phyloP scores from a whole-genome alignment of 331 rosid genomes.

The Saraca asoca region DNA sequence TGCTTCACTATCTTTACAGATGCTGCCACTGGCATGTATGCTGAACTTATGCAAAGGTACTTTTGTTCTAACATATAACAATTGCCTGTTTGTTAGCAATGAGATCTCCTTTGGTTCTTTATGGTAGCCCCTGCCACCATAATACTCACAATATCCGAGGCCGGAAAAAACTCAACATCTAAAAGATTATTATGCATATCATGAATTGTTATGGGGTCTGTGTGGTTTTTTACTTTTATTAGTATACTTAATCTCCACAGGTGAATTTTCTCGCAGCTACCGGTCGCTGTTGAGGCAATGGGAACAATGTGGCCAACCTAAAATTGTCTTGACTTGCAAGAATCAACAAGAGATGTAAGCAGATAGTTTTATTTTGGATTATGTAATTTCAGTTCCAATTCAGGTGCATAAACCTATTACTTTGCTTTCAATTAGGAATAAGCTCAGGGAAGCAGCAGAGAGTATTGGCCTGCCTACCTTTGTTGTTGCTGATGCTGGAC shows the following conservation, averaged over 20 bases:
- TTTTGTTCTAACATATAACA: constrained; percentile 1
- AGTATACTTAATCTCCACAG: not conserved
- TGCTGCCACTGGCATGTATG: constrained; percentile 93
- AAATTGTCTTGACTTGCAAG: constrained; percentile 83
- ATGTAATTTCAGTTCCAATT: constrained; percentile 29
- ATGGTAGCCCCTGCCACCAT: not conserved
- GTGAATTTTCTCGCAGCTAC: constrained; percentile 49
- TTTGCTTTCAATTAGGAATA: constrained; percentile 61
- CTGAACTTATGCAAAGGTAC: constrained; percentile 78
- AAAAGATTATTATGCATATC: too few species aligned
- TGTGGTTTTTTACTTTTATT: constrained; percentile 3
- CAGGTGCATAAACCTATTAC: constrained; percentile 1
- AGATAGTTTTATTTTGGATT: constrained; percentile 33
- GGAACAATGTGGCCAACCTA: constrained; percentile 89
- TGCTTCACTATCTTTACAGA: constrained; percentile 47
- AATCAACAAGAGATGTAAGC: constrained; percentile 91
- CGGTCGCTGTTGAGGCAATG: constrained; percentile 77
- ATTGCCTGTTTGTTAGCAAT: constrained; percentile 20
- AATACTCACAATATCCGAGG: too few species aligned
- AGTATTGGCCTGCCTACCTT: constrained; percentile 83
- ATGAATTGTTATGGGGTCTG: too few species aligned
- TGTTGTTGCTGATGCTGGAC: constrained; percentile 92
- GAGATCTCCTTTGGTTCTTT: constrained; percentile 13
- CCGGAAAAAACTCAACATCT: too few species aligned
- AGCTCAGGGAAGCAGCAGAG: constrained; percentile 76